Percentiles rank a stretch among this genome's conserved stretches.
phyloP scores from a whole-genome alignment of 2,329 filamentous ascomycete genomes.

The Xylaria sp. region DNA sequence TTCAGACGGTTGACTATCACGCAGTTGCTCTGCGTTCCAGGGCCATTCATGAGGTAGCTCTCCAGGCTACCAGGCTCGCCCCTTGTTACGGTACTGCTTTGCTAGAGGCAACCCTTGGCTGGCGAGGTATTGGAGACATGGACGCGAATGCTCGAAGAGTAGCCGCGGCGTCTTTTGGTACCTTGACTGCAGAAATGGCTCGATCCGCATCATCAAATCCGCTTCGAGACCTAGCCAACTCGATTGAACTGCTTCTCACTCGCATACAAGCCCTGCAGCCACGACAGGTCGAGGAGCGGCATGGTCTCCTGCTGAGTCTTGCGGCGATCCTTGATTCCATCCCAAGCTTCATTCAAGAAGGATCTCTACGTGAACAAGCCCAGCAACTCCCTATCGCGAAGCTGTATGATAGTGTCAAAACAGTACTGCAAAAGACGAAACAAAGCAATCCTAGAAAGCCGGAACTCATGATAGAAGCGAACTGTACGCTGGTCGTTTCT shows the following conservation, averaged over 20 bases:
- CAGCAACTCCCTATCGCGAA: conserved; percentile 20
- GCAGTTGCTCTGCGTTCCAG: conserved; percentile 80
- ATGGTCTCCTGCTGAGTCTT: conserved; percentile 60
- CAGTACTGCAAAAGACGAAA: conserved; percentile 39
- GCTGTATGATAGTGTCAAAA: conserved; percentile 28
- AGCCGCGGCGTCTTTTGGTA: conserved; percentile 65
- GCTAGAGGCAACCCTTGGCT: conserved; percentile 66
- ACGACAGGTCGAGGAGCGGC: conserved; percentile 63
- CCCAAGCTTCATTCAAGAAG: conserved; percentile 30
- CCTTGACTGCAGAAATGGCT: conserved; percentile 43
- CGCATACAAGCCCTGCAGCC: conserved; percentile 43
- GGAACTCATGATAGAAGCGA: conserved; percentile 60
- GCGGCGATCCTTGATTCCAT: conserved; percentile 51
- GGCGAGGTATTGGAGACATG: conserved; percentile 80
- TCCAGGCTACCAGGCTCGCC: conserved; percentile 61
- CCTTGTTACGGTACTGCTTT: conserved; percentile 65
- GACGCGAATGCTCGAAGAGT: conserved; percentile 69
- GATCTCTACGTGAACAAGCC: neutral
- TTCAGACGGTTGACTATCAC: conserved; percentile 90
- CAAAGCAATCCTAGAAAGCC: conserved; percentile 50
- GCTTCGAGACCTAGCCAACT: conserved; percentile 29
- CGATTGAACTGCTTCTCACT: conserved; percentile 39
- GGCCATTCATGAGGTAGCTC: conserved; percentile 72
- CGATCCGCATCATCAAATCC: conserved; percentile 21
- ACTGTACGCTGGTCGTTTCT: conserved; percentile 53